Evolutionary conservation across 805 yeast genomes (phyloP), one percentile per base, ranked within the genome.

Genomic region (Blastobotrys mokoenaii): DNA sequence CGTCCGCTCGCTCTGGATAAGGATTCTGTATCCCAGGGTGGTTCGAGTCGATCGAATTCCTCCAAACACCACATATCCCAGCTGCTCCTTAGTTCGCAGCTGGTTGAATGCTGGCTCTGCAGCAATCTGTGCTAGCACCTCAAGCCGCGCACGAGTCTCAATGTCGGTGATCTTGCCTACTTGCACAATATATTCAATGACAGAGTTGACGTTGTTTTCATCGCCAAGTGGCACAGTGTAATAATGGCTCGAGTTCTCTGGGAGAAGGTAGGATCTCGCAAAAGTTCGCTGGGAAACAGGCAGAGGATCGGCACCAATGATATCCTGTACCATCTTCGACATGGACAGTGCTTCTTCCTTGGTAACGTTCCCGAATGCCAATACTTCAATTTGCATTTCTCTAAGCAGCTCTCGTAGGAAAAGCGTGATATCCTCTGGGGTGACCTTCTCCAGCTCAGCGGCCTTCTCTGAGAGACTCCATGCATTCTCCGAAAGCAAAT

Each of bases 21-120:
- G 67, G 11, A 93, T 64, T 56, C 93, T 72, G 53, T 79, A 74
- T 11, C 90, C 89, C 59, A 77, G 72, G 4, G 82, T 75, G 17
- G 93, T 81, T 58, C 94, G 75, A 2, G 85, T 76, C 49, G 72
- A 72, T 49, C 82, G 69, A 20, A 74, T 67, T 0, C 94, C 84
- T 38, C 93, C 79, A 59, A 86, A 87, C 0, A 90, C 98, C 51
- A 90, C 88, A 58, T 90, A 90, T 1, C 98, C 98, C 29, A 90
- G 72, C 63, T 93, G 97, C 66, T 90, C 97, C 56, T 86, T 82
- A 5, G 98, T 90, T 64, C 98, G 76, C 47, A 90, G 72, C 51
- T 84, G 84, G 58, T 86, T 82, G 65, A 90, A 93, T 47, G 90
- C 84, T 3, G 96, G 97, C 60, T 90, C 97, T 53, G 76, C 78